A percentile compares a stretch with the other conserved stretches of the same genome.
Conservation (phyloP, 441 rosid genomes). For the Euphorbia celastroides region DNA sequence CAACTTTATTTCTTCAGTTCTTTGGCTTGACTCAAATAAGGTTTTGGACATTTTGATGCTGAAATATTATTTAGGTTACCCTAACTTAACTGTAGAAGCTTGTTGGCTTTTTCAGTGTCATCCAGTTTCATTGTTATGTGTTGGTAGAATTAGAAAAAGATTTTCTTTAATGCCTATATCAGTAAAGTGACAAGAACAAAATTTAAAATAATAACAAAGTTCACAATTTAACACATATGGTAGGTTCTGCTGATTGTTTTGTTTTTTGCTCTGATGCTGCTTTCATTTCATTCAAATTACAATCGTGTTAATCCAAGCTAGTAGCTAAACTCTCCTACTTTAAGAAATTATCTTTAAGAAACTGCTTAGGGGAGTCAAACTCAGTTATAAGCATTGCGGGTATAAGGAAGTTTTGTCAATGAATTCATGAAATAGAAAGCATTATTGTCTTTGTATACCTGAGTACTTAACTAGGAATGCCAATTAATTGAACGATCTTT, state of each 20-base stretch:
- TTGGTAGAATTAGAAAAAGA: not conserved
- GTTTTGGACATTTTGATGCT: not conserved
- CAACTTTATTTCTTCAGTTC: not conserved
- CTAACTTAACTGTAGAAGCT: not conserved
- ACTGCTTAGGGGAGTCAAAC: slow-evolving; percentile 33
- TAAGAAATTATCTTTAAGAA: slow-evolving; percentile 33
- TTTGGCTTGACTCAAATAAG: not conserved
- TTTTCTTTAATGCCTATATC: not conserved
- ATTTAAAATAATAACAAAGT: not conserved
- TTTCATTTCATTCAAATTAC: no score
- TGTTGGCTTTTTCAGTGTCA: not conserved
- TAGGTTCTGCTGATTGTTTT: not conserved
- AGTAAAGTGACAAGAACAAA: not conserved
- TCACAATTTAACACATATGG: not conserved
- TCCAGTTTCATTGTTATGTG: not conserved
- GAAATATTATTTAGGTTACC: not conserved
- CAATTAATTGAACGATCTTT: slow-evolving; percentile 50
- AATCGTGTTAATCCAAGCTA: no score
- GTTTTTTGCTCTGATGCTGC: not conserved
- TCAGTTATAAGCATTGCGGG: slow-evolving; percentile 21
- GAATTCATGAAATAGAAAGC: not conserved
- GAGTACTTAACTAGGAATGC: slow-evolving; percentile 49
- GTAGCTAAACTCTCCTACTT: not conserved
- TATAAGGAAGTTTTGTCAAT: no score
- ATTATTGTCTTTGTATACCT: slow-evolving; percentile 8